These are phyloP conservation scores for Colletotrichum simmondsii DNA, from an alignment of 2,329 filamentous ascomycete genomes.

Conservation along the genomic window DNA sequence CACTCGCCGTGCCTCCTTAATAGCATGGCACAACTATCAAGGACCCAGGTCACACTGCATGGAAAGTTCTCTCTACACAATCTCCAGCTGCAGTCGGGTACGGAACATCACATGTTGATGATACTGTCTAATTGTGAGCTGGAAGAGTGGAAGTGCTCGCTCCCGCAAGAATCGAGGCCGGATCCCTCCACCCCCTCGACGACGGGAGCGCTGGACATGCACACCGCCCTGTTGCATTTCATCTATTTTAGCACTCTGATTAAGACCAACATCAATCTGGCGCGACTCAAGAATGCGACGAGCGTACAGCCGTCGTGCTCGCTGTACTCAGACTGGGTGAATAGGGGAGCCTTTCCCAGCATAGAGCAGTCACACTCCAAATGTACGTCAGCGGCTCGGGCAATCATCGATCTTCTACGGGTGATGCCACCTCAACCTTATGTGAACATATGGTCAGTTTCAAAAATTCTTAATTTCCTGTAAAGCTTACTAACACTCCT, in stretches of 20 bases:
- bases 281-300: conserved; percentile 4
- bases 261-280: conserved; percentile 11
- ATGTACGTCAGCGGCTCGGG: conserved; percentile 21
- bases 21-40: conserved; percentile 5
- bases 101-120: not conserved
- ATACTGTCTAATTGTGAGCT: not conserved
- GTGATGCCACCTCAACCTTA: conserved; percentile 15
- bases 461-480: not conserved
- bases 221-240: not conserved
- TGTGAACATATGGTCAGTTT: conserved; percentile 12
- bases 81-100: not conserved
- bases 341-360: not conserved
- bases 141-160: conserved; percentile 13
- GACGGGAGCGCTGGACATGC: conserved; percentile 7
- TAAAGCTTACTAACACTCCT: not conserved
- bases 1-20: not conserved
- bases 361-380: conserved; percentile 14
- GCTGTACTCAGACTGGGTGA: not conserved
- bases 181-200: not conserved
- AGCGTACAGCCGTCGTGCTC: not conserved
- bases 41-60: conserved; percentile 18
- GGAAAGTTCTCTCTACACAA: not conserved
- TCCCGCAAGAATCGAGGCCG: conserved; percentile 4
- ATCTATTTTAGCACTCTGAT: conserved; percentile 15
- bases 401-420: conserved; percentile 12